Conservation (phyloP, 345 rosid species). For the Syzygium grande region DNA sequence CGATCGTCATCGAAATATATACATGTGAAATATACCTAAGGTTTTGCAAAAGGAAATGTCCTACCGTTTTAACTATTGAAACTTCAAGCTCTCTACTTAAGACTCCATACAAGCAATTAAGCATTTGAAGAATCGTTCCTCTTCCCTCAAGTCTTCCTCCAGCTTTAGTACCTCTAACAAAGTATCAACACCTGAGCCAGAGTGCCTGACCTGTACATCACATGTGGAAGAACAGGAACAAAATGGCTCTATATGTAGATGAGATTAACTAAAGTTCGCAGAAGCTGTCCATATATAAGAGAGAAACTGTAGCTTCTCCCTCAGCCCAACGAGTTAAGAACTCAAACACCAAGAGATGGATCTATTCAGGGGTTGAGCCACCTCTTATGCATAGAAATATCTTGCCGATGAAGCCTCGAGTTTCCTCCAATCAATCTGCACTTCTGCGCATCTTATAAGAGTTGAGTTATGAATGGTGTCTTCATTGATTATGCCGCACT, state of each 20-base stretch:
- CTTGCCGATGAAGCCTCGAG: not conserved
- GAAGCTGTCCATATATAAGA: not conserved
- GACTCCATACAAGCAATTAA: not conserved
- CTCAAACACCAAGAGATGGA: not conserved
- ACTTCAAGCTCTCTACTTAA: not conserved
- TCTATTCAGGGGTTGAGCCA: not conserved
- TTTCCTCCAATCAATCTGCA: not conserved
- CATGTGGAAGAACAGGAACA: not conserved
- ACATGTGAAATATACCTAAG: not conserved
- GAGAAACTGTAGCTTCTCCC: not conserved
- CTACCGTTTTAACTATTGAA: not conserved
- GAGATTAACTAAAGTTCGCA: not conserved
- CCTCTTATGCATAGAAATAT: not conserved
- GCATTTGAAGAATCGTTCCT: not conserved
- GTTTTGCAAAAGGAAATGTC: not conserved
- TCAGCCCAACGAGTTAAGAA: not conserved
- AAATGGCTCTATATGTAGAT: not conserved
- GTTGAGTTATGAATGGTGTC: not conserved
- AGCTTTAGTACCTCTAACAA: not conserved
- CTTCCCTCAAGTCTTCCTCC: not conserved
- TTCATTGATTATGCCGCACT: not conserved
- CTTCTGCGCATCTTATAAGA: not conserved
- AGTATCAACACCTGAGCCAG: not conserved
- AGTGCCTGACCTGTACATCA: not conserved
- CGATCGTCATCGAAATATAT: not conserved